Conservation (phyloP, 129 eudicot species). For the Artemisia annua region DNA sequence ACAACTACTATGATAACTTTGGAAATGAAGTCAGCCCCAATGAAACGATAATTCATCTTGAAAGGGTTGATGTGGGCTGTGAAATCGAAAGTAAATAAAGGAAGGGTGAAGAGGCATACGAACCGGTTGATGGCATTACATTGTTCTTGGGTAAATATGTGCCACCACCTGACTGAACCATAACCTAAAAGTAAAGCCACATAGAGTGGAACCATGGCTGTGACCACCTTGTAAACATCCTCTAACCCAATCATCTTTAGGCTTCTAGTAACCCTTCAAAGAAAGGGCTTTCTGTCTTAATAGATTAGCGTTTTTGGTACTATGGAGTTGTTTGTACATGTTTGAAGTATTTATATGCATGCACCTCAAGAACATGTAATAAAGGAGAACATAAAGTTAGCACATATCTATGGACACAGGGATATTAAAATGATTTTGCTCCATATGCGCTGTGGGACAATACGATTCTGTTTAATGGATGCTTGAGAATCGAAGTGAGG, state of each 20-base stretch:
- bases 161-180: conserved; percentile 87
- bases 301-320: not conserved
- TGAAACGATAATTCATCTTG: conserved; percentile 59
- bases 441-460: conserved; percentile 16
- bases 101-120: conserved; percentile 70
- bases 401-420: conserved; percentile 1
- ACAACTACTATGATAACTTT: conserved; percentile 67
- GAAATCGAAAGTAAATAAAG: conserved; percentile 79
- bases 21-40: conserved; percentile 68
- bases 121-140: conserved; percentile 67
- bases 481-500: conserved; percentile 25
- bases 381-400: not conserved
- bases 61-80: conserved; percentile 74
- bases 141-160: conserved; percentile 62
- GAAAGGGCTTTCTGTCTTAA: conserved; percentile 11
- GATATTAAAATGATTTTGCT: conserved; percentile 2
- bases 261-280: conserved; percentile 6
- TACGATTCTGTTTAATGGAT: conserved; percentile 28
- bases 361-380: not conserved
- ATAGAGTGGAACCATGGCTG: conserved; percentile 75
- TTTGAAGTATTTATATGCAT: conserved; percentile 39
- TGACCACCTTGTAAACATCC: conserved; percentile 81
- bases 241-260: conserved; percentile 64
- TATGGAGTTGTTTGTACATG: conserved; percentile 9
- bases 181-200: conserved; percentile 74